Evolutionary conservation across 345 rosid species (phyloP).

Genomic region (Ceriops decandra): DNA sequence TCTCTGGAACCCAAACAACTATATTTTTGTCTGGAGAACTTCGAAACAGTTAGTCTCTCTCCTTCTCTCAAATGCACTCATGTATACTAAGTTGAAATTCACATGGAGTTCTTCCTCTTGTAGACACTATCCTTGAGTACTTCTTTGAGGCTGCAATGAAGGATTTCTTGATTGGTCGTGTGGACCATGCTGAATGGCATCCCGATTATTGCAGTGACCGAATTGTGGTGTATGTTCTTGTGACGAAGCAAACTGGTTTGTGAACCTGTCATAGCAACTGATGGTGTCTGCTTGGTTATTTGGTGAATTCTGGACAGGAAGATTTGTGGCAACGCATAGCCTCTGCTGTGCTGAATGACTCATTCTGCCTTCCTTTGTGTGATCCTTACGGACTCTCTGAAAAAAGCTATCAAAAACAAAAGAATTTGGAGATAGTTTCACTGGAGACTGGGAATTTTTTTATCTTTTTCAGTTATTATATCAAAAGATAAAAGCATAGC

Average conservation of each 20-base stretch:
- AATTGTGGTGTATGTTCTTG: constrained; percentile 69
- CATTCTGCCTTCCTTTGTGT: no score
- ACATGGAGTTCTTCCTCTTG: background rate
- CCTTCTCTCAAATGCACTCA: background rate
- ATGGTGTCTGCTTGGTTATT: background rate
- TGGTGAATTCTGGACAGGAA: background rate
- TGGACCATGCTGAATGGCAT: constrained; percentile 80
- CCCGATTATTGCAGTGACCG: constrained; percentile 66
- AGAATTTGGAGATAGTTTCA: no score
- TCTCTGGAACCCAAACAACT: constrained; percentile 65
- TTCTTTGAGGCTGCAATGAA: constrained; percentile 70
- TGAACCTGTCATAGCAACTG: background rate
- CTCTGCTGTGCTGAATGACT: no score
- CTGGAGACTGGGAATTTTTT: no score
- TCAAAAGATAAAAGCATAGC: no score
- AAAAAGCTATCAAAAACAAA: no score
- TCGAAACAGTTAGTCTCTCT: constrained; percentile 53
- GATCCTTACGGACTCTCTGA: no score
- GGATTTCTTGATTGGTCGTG: constrained; percentile 61
- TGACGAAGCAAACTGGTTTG: constrained; percentile 45
- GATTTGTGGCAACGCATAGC: background rate
- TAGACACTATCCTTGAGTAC: constrained; percentile 81
- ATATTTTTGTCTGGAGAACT: constrained; percentile 76
- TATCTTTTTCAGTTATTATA: no score
- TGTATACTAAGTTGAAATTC: background rate